Conservation (phyloP, 106 monocot species). For the Ottelia alismoides region DNA sequence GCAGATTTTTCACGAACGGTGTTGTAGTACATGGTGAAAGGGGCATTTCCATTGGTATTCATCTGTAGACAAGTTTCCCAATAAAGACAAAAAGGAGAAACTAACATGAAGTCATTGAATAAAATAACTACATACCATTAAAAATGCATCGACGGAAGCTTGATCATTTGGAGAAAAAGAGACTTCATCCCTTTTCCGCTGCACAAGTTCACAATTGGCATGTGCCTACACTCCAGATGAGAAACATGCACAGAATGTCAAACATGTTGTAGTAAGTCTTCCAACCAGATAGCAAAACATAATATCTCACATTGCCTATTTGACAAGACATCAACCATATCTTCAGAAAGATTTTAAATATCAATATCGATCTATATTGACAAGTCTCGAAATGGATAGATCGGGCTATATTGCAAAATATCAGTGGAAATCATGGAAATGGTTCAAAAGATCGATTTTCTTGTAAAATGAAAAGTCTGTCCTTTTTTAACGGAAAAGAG, state of each 20-base stretch:
- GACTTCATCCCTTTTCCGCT: slow-evolving; percentile 61
- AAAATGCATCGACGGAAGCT: slow-evolving; percentile 48
- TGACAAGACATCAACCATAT: neutral
- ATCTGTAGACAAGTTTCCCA: slow-evolving; percentile 19
- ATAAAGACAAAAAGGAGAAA: neutral
- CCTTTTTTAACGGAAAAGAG: too few species aligned
- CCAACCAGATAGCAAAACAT: neutral
- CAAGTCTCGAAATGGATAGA: neutral
- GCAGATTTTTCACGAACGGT: too few species aligned
- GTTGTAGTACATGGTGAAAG: slow-evolving; percentile 36
- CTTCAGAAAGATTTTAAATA: neutral
- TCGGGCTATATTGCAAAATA: neutral
- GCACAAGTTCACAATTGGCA: slow-evolving; percentile 43
- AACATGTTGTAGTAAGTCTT: neutral
- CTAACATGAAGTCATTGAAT: neutral
- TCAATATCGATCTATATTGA: neutral
- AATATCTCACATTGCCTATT: neutral
- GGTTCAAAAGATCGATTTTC: too few species aligned
- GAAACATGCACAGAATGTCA: neutral
- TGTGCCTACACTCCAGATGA: slow-evolving; percentile 31
- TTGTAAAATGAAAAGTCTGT: too few species aligned
- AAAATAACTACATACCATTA: slow-evolving; percentile 33
- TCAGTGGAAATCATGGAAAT: too few species aligned
- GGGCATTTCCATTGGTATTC: slow-evolving; percentile 15
- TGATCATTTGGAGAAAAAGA: slow-evolving; percentile 74